Evolutionary conservation across 768 basidiomycete species (phyloP).

Genomic region (Epithele typhae): DNA sequence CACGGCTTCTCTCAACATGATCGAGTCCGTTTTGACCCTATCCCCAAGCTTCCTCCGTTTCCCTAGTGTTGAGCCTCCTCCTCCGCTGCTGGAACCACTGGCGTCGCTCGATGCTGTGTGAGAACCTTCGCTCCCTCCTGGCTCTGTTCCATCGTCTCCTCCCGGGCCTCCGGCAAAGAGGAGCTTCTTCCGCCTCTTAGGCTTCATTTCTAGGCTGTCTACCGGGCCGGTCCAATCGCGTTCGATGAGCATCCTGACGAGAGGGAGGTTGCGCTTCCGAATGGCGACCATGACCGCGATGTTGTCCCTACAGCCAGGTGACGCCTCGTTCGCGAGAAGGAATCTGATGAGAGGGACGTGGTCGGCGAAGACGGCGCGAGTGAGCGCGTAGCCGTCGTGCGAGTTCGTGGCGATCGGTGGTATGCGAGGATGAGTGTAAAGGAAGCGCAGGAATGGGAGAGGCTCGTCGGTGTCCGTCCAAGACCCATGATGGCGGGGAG

Average conservation of each 20-base stretch:
- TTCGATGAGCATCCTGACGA: constrained; percentile 79
- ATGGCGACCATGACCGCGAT: constrained; percentile 79
- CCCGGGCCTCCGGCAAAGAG: neutral
- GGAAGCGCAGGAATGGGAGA: constrained; percentile 57
- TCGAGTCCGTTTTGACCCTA: constrained; percentile 45
- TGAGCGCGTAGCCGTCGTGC: constrained; percentile 77
- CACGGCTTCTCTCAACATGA: constrained; percentile 66
- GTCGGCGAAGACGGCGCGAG: constrained; percentile 65
- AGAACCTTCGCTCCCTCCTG: neutral
- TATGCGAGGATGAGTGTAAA: constrained; percentile 41
- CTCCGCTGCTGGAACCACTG: neutral
- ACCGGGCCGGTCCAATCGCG: constrained; percentile 30
- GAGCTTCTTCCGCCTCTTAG: neutral
- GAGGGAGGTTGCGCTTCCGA: constrained; percentile 53
- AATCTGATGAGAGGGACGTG: constrained; percentile 64
- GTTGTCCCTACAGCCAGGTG: constrained; percentile 54
- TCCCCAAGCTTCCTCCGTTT: constrained; percentile 48
- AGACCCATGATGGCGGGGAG: constrained; percentile 17
- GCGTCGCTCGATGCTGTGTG: too few relatives aligned
- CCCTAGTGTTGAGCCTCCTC: too few relatives aligned
- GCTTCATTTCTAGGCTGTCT: neutral
- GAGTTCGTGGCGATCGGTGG: constrained; percentile 53
- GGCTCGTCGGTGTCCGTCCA: constrained; percentile 54
- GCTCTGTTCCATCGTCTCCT: neutral
- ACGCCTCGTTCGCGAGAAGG: constrained; percentile 69